These are phyloP conservation scores for Jatropha multifida DNA, from an alignment of 441 rosid genomes.

Conservation along the genomic window DNA sequence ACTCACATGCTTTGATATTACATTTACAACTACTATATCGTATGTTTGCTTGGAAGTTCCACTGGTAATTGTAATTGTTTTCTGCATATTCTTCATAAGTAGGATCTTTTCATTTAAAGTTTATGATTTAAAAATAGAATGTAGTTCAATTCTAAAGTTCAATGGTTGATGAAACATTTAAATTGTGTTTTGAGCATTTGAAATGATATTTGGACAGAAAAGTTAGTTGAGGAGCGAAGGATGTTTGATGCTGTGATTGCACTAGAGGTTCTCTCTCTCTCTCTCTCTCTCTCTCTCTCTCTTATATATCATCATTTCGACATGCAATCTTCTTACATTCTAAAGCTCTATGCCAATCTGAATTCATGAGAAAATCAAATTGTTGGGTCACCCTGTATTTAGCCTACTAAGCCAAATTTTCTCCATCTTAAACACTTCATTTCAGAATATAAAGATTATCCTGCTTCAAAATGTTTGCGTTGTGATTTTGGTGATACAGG, in stretches of 20 bases:
- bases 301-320: background rate
- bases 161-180: background rate
- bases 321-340: background rate
- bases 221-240: slow-evolving; percentile 74
- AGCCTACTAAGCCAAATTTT: background rate
- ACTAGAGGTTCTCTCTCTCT: slow-evolving; percentile 56
- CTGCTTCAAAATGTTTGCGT: background rate
- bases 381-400: background rate
- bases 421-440: background rate
- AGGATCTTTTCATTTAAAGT: background rate
- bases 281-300: slow-evolving; percentile 14
- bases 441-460: background rate
- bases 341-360: background rate
- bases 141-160: background rate
- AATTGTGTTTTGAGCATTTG: background rate
- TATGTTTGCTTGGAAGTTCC: background rate
- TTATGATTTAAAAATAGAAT: background rate
- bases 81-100: too few relatives aligned
- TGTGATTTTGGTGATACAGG: background rate
- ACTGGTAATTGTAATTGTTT: background rate
- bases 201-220: slow-evolving; percentile 49
- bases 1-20: background rate
- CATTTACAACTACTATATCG: background rate
- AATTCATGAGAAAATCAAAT: background rate
- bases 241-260: slow-evolving; percentile 84